These are phyloP conservation scores for Protomyces inouyei DNA, from an alignment of 1,139 yeast species.

Conservation along the genomic window DNA sequence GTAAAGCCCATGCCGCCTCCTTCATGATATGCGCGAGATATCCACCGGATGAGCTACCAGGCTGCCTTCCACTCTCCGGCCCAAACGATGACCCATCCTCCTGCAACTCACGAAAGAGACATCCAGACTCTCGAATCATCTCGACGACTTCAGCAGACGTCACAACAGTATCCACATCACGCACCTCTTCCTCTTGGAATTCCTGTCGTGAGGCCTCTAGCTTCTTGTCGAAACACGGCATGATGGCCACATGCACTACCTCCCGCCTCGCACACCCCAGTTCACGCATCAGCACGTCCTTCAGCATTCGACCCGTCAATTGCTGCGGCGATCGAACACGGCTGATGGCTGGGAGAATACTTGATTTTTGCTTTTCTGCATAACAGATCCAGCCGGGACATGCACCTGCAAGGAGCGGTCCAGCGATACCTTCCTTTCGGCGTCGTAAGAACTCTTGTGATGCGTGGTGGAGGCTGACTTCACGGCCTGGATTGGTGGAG, in stretches of 20 bases:
- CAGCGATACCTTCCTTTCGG: constrained; percentile 22
- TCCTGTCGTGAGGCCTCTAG: constrained; percentile 90
- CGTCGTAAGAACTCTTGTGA: constrained; percentile 45
- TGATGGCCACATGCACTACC: constrained; percentile 74
- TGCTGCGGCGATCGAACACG: constrained; percentile 85
- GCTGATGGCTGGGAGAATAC: constrained; percentile 56
- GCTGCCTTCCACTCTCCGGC: constrained; percentile 65
- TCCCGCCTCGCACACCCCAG: constrained; percentile 39
- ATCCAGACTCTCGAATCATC: constrained; percentile 45
- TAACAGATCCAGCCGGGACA: constrained; percentile 98
- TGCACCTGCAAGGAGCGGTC: constrained; percentile 57
- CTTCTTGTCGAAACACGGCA: constrained; percentile 98
- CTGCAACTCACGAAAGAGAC: constrained; percentile 29
- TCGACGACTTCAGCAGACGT: constrained; percentile 85
- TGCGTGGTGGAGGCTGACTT: constrained; percentile 60
- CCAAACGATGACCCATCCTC: constrained; percentile 32
- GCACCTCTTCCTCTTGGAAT: constrained; percentile 40
- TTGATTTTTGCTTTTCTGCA: constrained; percentile 92
- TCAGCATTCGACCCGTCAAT: constrained; percentile 74
- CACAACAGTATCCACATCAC: constrained; percentile 88
- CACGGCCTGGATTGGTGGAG: constrained; percentile 80
- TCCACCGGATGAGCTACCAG: constrained; percentile 82
- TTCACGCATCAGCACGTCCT: constrained; percentile 50
- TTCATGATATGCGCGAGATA: constrained; percentile 46
- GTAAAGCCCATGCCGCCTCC: constrained; percentile 29